Evolutionary conservation across 495 filamentous ascomycete species (phyloP).

Genomic region (Neurospora sp.): DNA sequence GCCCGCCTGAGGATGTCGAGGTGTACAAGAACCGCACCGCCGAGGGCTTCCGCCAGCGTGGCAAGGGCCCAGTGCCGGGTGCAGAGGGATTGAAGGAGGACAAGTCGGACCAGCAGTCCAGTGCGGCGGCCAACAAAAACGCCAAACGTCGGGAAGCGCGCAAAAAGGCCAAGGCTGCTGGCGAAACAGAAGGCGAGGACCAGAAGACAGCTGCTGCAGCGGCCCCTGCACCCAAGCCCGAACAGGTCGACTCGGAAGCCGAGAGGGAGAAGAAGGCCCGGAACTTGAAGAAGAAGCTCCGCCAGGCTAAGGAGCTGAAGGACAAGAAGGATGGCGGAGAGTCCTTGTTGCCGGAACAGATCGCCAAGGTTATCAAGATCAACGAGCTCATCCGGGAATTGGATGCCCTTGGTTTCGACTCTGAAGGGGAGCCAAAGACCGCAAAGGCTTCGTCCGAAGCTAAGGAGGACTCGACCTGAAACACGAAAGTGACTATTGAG

Average conservation of each 20-base stretch:
- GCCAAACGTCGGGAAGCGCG: constrained; percentile 86
- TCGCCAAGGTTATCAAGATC: constrained; percentile 96
- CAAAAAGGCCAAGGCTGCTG: constrained; percentile 67
- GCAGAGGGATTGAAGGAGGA: constrained; percentile 55
- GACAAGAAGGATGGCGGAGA: constrained; percentile 85
- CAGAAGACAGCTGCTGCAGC: constrained; percentile 20
- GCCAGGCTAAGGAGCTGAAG: constrained; percentile 82
- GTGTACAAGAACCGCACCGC: constrained; percentile 90
- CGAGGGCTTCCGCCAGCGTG: constrained; percentile 74
- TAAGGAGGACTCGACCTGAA: background rate
- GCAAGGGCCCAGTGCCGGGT: constrained; percentile 65
- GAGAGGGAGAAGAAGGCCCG: constrained; percentile 90
- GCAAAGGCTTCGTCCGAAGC: background rate
- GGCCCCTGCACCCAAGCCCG: constrained; percentile 9
- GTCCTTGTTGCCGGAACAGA: constrained; percentile 79
- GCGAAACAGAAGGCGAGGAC: constrained; percentile 30
- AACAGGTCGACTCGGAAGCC: constrained; percentile 51
- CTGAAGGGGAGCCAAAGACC: constrained; percentile 40
- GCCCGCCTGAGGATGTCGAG: constrained; percentile 91
- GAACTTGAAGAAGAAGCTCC: constrained; percentile 90
- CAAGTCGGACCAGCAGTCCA: constrained; percentile 30
- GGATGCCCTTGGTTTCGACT: constrained; percentile 75
- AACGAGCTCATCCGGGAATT: constrained; percentile 86
- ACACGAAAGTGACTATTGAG: background rate
- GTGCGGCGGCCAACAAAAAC: constrained; percentile 68